Conservation (phyloP, 805 yeast genomes). For the Candida chilensis region DNA sequence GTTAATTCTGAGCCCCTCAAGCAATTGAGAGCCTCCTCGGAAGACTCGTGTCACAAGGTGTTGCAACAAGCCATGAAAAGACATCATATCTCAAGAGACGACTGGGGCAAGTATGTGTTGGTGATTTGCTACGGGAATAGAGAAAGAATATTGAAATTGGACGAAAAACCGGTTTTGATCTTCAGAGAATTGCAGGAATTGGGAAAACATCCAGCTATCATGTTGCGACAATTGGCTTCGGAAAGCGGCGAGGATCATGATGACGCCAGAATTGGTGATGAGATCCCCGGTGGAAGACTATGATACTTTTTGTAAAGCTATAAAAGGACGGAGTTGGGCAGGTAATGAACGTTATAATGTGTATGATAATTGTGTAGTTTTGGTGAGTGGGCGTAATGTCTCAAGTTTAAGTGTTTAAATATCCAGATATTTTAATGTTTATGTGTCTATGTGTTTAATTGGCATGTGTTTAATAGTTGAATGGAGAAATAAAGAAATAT, state of each 20-base stretch:
- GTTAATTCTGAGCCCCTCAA: slow-evolving; percentile 57
- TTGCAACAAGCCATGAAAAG: slow-evolving; percentile 83
- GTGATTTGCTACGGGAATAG: slow-evolving; percentile 88
- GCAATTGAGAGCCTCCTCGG: slow-evolving; percentile 77
- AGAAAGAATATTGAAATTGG: slow-evolving; percentile 72
- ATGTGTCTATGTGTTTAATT: too few relatives aligned
- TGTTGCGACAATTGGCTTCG: slow-evolving; percentile 84
- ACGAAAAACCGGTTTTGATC: slow-evolving; percentile 82
- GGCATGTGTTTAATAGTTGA: too few relatives aligned
- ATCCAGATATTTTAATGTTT: too few relatives aligned
- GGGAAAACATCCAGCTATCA: slow-evolving; percentile 85
- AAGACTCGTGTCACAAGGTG: slow-evolving; percentile 85
- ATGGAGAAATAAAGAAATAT: too few relatives aligned
- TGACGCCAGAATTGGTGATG: slow-evolving; percentile 1
- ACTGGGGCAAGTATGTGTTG: slow-evolving; percentile 83
- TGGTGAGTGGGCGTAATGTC: too few relatives aligned
- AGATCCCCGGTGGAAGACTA: slow-evolving; percentile 1
- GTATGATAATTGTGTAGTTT: too few relatives aligned
- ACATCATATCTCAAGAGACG: slow-evolving; percentile 68
- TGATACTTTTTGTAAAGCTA: too few relatives aligned
- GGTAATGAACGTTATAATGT: too few relatives aligned
- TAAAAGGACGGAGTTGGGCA: too few relatives aligned
- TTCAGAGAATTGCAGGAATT: slow-evolving; percentile 79
- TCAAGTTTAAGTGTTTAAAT: too few relatives aligned
- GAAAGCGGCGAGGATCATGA: too few relatives aligned